Evolutionary conservation across 768 basidiomycete species (phyloP).

Genomic region (Phallus indusiatus): DNA sequence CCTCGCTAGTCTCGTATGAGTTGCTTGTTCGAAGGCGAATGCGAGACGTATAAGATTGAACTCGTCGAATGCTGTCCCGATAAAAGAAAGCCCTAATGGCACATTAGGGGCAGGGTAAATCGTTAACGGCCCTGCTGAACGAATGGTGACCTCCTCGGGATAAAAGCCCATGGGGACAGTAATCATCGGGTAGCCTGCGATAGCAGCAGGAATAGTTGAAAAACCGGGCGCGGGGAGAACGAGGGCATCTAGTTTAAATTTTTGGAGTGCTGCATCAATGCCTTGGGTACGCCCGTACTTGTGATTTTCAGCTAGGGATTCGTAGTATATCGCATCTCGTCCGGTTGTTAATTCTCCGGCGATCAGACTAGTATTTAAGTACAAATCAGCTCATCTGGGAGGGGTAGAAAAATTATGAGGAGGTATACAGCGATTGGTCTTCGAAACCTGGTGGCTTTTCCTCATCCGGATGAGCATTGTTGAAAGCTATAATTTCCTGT

Average conservation of each 20-base stretch:
- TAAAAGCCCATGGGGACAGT: constrained; percentile 17
- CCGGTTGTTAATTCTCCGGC: constrained; percentile 12
- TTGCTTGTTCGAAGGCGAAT: constrained; percentile 47
- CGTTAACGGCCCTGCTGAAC: constrained; percentile 18
- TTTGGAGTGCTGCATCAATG: constrained; percentile 42
- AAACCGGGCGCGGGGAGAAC: constrained; percentile 32
- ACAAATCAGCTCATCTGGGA: neutral
- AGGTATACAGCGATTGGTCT: constrained; percentile 9
- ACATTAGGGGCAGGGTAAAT: constrained; percentile 26
- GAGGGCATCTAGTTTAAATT: constrained; percentile 40
- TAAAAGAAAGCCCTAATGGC: constrained; percentile 33
- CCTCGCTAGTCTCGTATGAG: constrained; percentile 39
- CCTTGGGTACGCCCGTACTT: constrained; percentile 42
- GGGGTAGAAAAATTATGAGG: neutral
- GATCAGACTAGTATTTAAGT: constrained; percentile 1
- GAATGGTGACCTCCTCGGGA: constrained; percentile 18
- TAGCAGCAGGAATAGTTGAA: constrained; percentile 15
- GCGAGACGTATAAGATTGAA: constrained; percentile 32
- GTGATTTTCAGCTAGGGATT: constrained; percentile 33
- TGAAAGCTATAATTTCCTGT: constrained; percentile 15
- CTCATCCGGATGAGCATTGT: constrained; percentile 13
- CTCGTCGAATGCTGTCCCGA: constrained; percentile 38
- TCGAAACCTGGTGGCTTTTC: constrained; percentile 11
- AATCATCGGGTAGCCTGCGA: constrained; percentile 29
- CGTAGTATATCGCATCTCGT: constrained; percentile 28